phyloP scores from a whole-genome alignment of 345 rosid species.

The Bruguiera parviflora region DNA sequence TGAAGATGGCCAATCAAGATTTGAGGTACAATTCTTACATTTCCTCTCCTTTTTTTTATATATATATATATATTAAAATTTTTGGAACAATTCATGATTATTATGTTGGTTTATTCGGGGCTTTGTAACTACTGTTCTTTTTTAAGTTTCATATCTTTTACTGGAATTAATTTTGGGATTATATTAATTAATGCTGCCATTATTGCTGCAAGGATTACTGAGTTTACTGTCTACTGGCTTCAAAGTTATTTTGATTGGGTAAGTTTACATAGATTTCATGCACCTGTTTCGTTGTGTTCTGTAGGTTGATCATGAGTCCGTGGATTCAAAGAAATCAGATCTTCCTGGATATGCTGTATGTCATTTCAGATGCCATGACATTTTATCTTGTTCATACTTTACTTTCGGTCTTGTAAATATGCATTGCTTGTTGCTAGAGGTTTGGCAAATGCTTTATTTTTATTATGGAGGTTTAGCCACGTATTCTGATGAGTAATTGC shows the following conservation, averaged over 20 bases:
- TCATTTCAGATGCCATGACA: constrained; percentile 3
- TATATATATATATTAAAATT: neutral
- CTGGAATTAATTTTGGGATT: neutral
- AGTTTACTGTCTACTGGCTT: neutral
- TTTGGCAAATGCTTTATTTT: no score
- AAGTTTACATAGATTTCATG: neutral
- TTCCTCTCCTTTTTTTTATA: neutral
- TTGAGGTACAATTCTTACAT: constrained; percentile 39
- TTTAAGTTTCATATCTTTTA: neutral
- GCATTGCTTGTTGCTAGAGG: neutral
- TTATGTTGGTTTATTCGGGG: neutral
- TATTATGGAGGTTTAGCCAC: no score
- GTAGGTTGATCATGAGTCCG: constrained; percentile 5
- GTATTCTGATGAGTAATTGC: no score
- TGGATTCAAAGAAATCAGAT: constrained; percentile 16
- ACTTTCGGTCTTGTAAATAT: neutral
- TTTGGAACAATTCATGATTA: neutral
- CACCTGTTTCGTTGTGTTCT: neutral
- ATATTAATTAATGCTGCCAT: neutral
- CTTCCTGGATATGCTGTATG: constrained; percentile 29
- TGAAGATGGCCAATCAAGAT: constrained; percentile 34
- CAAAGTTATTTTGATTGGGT: neutral
- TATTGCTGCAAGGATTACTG: neutral
- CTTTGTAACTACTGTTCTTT: no score
- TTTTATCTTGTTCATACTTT: neutral